phyloP scores from a whole-genome alignment of 176 grass and related monocot species.

The Hordeum marinum region DNA sequence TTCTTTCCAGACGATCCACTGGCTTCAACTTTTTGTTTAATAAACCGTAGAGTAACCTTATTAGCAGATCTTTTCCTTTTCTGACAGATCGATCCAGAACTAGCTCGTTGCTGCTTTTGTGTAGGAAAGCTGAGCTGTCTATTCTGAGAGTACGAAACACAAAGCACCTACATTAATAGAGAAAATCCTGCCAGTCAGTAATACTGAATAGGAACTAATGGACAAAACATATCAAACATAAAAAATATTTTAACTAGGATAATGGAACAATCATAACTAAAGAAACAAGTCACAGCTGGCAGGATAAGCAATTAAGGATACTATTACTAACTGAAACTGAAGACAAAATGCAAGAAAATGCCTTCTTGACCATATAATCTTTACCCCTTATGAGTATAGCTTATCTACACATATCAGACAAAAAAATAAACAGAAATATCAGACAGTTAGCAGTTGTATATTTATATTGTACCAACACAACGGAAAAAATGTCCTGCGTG shows the following conservation, averaged over 20 bases:
- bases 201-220: conserved; percentile 5
- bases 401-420: not conserved
- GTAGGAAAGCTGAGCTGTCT: conserved; percentile 19
- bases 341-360: conserved; percentile 4
- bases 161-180: conserved; percentile 67
- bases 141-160: conserved; percentile 43
- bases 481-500: not conserved
- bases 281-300: not conserved
- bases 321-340: not conserved
- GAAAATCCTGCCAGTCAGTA: conserved; percentile 11
- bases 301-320: not conserved
- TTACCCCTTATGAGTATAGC: not conserved
- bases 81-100: conserved; percentile 30
- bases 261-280: conserved; percentile 9
- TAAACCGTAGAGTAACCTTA: conserved; percentile 21
- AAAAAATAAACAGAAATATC: not conserved
- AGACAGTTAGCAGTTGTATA: not conserved
- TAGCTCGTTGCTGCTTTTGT: conserved; percentile 31
- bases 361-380: not conserved
- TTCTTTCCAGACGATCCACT: conserved; percentile 20
- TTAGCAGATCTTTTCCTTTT: conserved; percentile 59
- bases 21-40: conserved; percentile 22
- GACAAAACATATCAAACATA: conserved; percentile 23
- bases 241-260: conserved; percentile 11
- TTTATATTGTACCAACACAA: not conserved